phyloP scores from a whole-genome alignment of 2,329 filamentous ascomycete species.

The Colletotrichum aenigma region DNA sequence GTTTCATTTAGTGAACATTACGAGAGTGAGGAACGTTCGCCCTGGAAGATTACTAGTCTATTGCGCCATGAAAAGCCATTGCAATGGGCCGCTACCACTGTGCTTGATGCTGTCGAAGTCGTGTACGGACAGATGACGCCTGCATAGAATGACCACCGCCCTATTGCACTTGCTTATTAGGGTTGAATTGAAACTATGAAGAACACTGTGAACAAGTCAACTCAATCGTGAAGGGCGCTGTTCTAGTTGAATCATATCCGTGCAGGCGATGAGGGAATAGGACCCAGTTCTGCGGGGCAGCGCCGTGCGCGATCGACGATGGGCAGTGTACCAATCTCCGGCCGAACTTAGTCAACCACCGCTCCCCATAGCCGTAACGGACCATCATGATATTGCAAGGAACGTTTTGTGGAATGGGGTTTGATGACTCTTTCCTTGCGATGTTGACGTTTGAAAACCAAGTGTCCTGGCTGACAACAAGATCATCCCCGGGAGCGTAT shows the following conservation, averaged over 20 bases:
- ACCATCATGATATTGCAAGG: not conserved
- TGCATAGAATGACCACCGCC: no score
- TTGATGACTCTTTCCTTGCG: fast-evolving
- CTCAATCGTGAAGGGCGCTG: not conserved
- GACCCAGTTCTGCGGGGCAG: not conserved
- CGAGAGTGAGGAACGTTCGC: no score
- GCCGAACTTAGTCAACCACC: not conserved
- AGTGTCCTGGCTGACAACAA: not conserved
- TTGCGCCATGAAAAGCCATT: no score
- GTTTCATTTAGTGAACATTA: no score
- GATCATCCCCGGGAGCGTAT: not conserved
- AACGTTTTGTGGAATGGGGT: not conserved
- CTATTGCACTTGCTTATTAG: no score
- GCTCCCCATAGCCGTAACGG: not conserved
- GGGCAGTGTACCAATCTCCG: not conserved
- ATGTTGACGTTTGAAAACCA: not conserved
- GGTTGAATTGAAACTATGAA: no score
- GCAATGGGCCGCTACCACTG: no score
- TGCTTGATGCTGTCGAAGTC: no score
- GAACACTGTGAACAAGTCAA: not conserved
- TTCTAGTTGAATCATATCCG: not conserved
- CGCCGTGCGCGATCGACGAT: not conserved
- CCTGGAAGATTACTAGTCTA: no score
- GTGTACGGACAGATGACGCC: no score
- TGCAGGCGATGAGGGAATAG: not conserved